phyloP scores from a whole-genome alignment of 768 basidiomycete genomes.

The Chlorophyllum brunneum region DNA sequence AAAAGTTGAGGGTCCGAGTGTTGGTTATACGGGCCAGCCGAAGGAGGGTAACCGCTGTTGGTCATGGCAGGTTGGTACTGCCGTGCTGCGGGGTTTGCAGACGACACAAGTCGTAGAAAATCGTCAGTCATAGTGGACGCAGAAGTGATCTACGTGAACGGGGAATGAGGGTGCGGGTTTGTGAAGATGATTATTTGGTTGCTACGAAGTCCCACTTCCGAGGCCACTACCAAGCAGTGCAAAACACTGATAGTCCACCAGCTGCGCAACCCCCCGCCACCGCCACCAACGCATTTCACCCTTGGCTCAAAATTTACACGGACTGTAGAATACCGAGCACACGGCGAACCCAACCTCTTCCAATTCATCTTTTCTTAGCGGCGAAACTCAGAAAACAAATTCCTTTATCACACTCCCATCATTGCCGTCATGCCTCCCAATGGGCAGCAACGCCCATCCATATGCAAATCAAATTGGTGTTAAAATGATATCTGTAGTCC shows the following conservation, averaged over 20 bases:
- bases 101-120: slow-evolving; percentile 69
- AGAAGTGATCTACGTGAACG: slow-evolving; percentile 5
- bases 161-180: not conserved
- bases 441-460: not conserved
- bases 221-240: slow-evolving; percentile 14
- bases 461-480: not conserved
- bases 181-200: slow-evolving; percentile 6
- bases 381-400: not conserved
- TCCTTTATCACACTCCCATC: not conserved
- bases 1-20: slow-evolving; percentile 48
- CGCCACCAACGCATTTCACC: not conserved
- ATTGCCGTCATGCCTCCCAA: not conserved
- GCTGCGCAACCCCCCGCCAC: not conserved
- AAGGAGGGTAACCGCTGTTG: slow-evolving; percentile 54
- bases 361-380: too few relatives aligned
- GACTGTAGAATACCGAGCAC: too few relatives aligned
- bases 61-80: slow-evolving; percentile 41
- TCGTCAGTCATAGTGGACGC: slow-evolving; percentile 55
- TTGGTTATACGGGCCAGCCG: slow-evolving; percentile 32
- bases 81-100: slow-evolving; percentile 62
- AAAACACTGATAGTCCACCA: slow-evolving; percentile 5
- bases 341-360: too few relatives aligned
- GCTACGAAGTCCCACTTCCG: not conserved
- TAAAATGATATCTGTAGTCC: slow-evolving; percentile 4
- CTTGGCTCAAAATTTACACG: too few relatives aligned